Percentiles rank a stretch among this genome's conserved stretches.
phyloP scores from a whole-genome alignment of 441 rosid genomes.

The Metrosideros polymorpha region DNA sequence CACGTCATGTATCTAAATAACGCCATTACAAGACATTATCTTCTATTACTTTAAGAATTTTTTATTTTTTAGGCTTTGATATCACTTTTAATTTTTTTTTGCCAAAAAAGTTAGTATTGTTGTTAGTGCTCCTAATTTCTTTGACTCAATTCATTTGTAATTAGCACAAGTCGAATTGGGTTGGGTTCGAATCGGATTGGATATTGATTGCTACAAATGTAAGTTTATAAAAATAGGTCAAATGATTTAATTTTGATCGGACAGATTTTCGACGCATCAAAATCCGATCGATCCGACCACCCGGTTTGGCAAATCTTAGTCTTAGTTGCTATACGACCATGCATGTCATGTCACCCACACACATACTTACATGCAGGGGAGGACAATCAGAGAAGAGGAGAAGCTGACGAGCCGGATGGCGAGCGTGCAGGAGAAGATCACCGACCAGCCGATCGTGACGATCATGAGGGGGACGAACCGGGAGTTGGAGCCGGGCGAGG shows the following conservation, averaged over 20 bases:
- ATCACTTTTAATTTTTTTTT: not conserved
- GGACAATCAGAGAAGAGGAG: slow-evolving; percentile 33
- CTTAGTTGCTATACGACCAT: not conserved
- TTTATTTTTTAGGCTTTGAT: not conserved
- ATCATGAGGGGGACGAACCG: slow-evolving; percentile 8
- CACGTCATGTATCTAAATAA: not conserved
- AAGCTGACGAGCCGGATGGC: slow-evolving; percentile 22
- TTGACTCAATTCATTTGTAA: not conserved
- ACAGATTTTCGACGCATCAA: not conserved
- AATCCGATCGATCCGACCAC: not conserved
- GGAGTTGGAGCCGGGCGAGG: not conserved
- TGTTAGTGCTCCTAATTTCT: not conserved
- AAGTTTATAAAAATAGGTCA: not conserved
- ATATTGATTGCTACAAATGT: accelerated
- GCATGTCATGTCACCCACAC: not conserved
- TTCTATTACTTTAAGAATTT: not conserved
- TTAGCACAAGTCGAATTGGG: not conserved
- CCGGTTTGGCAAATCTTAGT: not conserved
- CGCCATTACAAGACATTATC: not conserved
- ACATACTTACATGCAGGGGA: slow-evolving; percentile 1
- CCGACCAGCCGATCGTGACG: slow-evolving; percentile 33
- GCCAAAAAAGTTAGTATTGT: not conserved
- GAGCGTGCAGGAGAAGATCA: slow-evolving; percentile 38
- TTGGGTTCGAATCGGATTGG: not conserved
- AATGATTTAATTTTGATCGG: not conserved